phyloP scores from a whole-genome alignment of 352 stramenopile genomes.

The Nannochloropsis limnetica region DNA sequence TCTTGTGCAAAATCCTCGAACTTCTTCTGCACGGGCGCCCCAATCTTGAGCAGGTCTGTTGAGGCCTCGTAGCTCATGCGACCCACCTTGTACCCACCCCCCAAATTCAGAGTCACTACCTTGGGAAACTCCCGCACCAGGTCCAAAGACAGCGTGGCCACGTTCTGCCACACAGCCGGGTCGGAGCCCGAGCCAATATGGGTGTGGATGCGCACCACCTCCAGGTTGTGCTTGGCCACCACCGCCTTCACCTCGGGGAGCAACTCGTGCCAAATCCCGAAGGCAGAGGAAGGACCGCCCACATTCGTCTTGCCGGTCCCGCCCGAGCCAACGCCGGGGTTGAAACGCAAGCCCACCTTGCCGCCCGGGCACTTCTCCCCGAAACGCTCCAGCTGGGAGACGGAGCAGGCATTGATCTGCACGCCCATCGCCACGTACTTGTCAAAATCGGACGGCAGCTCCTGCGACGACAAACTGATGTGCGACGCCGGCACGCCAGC shows the following conservation, averaged over 20 bases:
- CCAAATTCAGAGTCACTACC: constrained; percentile 67
- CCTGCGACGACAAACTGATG: constrained; percentile 68
- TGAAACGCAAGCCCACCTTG: constrained; percentile 70
- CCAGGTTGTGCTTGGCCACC: constrained; percentile 64
- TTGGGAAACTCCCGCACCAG: constrained; percentile 51
- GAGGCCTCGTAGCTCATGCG: constrained; percentile 64
- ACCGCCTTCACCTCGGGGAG: constrained; percentile 65
- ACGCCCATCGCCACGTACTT: constrained; percentile 67
- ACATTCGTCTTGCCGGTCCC: constrained; percentile 72
- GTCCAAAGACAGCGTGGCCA: constrained; percentile 63
- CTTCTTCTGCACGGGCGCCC: constrained; percentile 61
- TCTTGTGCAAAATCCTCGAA: constrained; percentile 58
- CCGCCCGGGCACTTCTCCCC: constrained; percentile 61
- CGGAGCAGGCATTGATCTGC: constrained; percentile 74
- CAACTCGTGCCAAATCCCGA: constrained; percentile 70
- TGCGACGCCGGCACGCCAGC: constrained; percentile 62
- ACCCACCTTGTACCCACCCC: constrained; percentile 76
- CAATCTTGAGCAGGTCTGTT: constrained; percentile 70
- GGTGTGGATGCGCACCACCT: constrained; percentile 72
- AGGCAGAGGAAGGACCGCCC: constrained; percentile 60
- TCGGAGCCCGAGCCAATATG: constrained; percentile 77
- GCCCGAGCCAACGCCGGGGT: constrained; percentile 70
- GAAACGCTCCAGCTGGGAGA: constrained; percentile 68
- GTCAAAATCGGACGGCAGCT: constrained; percentile 66
- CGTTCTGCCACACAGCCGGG: constrained; percentile 68